These are phyloP conservation scores for Chytriomyces confervae DNA, from an alignment of 192 early-diverging fungal species.

Conservation along the genomic window DNA sequence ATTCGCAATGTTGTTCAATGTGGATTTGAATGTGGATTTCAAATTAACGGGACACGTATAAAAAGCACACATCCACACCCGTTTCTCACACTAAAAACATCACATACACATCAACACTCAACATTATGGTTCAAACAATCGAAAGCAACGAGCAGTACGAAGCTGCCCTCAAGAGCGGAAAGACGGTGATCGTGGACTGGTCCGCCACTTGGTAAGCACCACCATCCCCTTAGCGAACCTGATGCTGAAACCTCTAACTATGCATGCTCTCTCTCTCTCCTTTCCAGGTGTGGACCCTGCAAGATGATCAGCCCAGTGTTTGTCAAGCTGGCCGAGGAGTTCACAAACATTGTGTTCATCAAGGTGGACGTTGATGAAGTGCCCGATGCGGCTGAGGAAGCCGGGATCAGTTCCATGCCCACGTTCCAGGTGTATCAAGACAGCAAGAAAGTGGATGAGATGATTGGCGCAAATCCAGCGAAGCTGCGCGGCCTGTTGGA, in stretches of 20 bases:
- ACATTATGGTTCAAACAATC: slow-evolving; percentile 2
- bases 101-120: not conserved
- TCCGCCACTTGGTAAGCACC: slow-evolving; percentile 12
- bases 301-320: slow-evolving; percentile 57
- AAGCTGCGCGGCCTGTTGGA: slow-evolving; percentile 74
- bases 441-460: slow-evolving; percentile 75
- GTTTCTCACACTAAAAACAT: too few species aligned
- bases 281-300: slow-evolving; percentile 56
- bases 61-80: too few species aligned
- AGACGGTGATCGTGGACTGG: slow-evolving; percentile 16
- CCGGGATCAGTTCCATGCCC: slow-evolving; percentile 72
- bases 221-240: too few species aligned
- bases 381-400: slow-evolving; percentile 52
- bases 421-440: slow-evolving; percentile 85
- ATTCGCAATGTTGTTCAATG: too few species aligned
- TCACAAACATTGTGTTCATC: slow-evolving; percentile 47
- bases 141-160: slow-evolving; percentile 4
- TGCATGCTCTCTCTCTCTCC: slow-evolving; percentile 29
- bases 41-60: too few species aligned
- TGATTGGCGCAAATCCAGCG: slow-evolving; percentile 80
- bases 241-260: too few species aligned
- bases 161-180: not conserved
- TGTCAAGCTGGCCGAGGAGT: slow-evolving; percentile 44
- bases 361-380: slow-evolving; percentile 66
- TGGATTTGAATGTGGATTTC: too few species aligned